These are phyloP conservation scores for Ophiostoma himal-ulmi DNA, from an alignment of 2,329 filamentous ascomycete genomes.

Conservation along the genomic window DNA sequence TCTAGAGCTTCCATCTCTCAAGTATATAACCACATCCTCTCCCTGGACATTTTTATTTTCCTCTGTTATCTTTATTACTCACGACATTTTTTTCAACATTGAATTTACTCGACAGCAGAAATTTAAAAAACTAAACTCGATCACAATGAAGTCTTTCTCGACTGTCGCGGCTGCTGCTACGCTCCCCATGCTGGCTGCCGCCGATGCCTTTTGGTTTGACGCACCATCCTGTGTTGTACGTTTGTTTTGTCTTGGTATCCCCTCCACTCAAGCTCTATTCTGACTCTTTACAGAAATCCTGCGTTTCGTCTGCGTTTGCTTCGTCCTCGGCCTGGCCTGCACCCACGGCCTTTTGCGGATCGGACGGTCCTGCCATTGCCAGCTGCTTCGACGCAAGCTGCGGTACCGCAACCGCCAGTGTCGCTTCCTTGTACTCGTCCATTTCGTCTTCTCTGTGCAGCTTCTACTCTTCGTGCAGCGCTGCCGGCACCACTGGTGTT, in stretches of 20 bases:
- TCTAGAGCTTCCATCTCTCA: neutral
- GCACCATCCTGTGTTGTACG: conserved; percentile 41
- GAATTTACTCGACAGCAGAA: neutral
- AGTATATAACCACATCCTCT: neutral
- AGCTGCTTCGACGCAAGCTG: conserved; percentile 32
- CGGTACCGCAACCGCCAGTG: conserved; percentile 16
- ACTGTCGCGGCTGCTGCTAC: conserved; percentile 32
- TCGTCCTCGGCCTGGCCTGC: conserved; percentile 32
- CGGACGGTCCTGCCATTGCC: conserved; percentile 26
- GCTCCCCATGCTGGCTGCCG: conserved; percentile 8
- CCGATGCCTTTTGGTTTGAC: conserved; percentile 35
- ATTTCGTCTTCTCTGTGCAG: conserved; percentile 40
- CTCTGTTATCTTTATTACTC: neutral
- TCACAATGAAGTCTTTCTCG: conserved; percentile 1
- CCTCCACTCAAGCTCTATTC: neutral
- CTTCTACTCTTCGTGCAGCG: conserved; percentile 37
- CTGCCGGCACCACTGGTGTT: conserved; percentile 37
- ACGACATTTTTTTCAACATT: neutral
- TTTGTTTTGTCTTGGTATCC: conserved; percentile 16
- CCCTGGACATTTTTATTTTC: neutral
- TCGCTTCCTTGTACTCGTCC: conserved; percentile 31
- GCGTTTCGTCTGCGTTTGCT: conserved; percentile 37
- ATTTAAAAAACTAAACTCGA: neutral
- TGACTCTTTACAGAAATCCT: conserved; percentile 34
- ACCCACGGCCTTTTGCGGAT: conserved; percentile 32